phyloP scores from a whole-genome alignment of 352 stramenopile species.

The Globisporangium spiculum region DNA sequence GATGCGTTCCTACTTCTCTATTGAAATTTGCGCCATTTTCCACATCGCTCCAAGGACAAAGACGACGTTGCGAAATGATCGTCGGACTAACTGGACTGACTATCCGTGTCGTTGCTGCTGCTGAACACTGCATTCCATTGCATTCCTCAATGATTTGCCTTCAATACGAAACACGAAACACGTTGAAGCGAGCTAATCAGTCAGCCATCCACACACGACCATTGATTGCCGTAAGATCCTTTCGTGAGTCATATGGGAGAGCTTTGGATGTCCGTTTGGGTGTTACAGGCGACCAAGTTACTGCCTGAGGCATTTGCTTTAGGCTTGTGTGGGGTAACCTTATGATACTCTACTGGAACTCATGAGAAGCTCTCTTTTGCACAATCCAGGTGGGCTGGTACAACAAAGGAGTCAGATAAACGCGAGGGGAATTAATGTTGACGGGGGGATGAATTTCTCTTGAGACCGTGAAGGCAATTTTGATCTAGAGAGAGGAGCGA shows the following conservation, averaged over 20 bases:
- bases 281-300: background rate
- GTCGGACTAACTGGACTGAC: background rate
- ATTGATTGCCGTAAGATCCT: background rate
- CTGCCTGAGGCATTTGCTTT: background rate
- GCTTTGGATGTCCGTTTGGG: background rate
- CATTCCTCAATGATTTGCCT: background rate
- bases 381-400: background rate
- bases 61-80: background rate
- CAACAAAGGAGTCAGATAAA: background rate
- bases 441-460: background rate
- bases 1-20: background rate
- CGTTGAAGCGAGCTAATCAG: background rate
- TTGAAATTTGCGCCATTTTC: background rate
- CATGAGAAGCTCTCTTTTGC: background rate
- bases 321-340: background rate
- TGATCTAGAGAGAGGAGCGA: background rate
- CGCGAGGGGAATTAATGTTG: background rate
- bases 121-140: background rate
- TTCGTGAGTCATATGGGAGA: background rate
- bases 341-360: background rate
- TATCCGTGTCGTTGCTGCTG: background rate
- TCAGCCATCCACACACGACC: background rate
- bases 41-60: background rate
- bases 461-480: background rate
- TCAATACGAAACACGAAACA: background rate